Conservation (phyloP, 2,329 filamentous ascomycete genomes). For the Fonsecaea pedrosoi region DNA sequence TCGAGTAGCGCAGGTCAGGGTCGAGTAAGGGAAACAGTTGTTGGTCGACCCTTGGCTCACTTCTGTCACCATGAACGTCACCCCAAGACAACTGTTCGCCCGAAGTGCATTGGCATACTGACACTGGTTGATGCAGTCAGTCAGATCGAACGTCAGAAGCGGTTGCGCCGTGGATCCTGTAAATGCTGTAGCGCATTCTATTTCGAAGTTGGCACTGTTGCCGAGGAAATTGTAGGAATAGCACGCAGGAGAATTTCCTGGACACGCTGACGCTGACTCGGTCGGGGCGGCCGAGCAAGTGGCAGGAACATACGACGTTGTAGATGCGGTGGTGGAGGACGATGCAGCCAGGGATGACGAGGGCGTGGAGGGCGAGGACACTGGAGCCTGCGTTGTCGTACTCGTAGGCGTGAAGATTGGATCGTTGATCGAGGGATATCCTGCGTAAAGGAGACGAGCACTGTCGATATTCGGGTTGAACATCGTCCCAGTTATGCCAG, state of each 20-base stretch:
- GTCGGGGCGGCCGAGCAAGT: slow-evolving; percentile 26
- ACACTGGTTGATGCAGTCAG: slow-evolving; percentile 33
- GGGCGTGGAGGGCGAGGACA: neutral
- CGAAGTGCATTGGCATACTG: slow-evolving; percentile 26
- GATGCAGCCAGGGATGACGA: slow-evolving; percentile 3
- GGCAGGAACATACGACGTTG: slow-evolving; percentile 3
- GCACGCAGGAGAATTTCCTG: slow-evolving; percentile 28
- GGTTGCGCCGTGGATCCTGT: slow-evolving; percentile 16
- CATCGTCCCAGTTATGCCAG: slow-evolving; percentile 23
- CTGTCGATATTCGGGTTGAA: slow-evolving; percentile 16
- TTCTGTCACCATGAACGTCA: slow-evolving; percentile 24
- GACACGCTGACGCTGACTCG: slow-evolving; percentile 15
- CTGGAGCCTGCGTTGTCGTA: slow-evolving; percentile 15
- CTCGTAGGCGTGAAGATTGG: slow-evolving; percentile 13
- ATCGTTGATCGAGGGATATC: slow-evolving; percentile 32
- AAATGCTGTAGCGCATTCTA: slow-evolving; percentile 33
- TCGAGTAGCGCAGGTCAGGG: slow-evolving; percentile 27
- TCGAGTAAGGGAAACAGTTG: slow-evolving; percentile 29
- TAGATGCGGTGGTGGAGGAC: slow-evolving; percentile 14
- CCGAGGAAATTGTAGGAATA: slow-evolving; percentile 29
- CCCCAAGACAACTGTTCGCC: slow-evolving; percentile 28
- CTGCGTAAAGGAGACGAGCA: slow-evolving; percentile 31
- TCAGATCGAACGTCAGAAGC: slow-evolving; percentile 25
- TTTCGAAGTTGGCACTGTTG: slow-evolving; percentile 27
- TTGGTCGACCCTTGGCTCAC: slow-evolving; percentile 26